Percentiles rank a stretch among this genome's conserved stretches.
phyloP scores from a whole-genome alignment of 495 filamentous ascomycete genomes.

The Penicillium soppii region DNA sequence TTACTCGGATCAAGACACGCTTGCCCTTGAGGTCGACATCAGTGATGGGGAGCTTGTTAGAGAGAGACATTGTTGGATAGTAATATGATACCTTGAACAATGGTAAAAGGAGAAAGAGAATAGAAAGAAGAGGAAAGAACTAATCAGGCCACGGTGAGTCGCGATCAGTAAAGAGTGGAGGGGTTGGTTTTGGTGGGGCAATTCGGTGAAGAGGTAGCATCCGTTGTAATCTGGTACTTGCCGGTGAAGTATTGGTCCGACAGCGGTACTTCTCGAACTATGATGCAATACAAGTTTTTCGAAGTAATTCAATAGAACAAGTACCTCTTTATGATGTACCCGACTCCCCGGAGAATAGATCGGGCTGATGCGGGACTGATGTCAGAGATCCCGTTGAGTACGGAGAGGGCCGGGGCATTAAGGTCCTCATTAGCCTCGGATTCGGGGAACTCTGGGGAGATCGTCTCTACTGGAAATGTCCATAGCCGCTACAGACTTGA shows the following conservation, averaged over 20 bases:
- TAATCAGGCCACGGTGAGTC: conserved; percentile 34
- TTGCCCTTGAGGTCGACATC: conserved; percentile 97
- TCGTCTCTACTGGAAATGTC: conserved; percentile 20
- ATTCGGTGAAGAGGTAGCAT: conserved; percentile 28
- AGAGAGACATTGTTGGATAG: conserved; percentile 80
- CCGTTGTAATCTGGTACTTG: conserved; percentile 14
- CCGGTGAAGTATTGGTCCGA: conserved; percentile 8
- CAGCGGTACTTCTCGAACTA: conserved; percentile 5
- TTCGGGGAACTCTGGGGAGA: conserved; percentile 22
- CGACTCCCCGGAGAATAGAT: conserved; percentile 34
- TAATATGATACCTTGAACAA: conserved; percentile 16
- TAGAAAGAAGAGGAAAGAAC: conserved; percentile 9
- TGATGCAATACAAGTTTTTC: not conserved
- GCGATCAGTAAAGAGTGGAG: conserved; percentile 26
- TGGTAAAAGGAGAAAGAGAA: not conserved
- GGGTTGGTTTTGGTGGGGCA: conserved; percentile 24
- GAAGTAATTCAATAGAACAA: conserved; percentile 4
- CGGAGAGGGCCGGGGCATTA: conserved; percentile 36
- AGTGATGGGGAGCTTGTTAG: conserved; percentile 94
- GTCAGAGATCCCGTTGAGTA: conserved; percentile 35
- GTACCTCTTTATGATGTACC: conserved; percentile 10
- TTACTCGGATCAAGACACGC: conserved; percentile 92
- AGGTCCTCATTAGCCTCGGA: conserved; percentile 40
- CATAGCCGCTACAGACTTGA: conserved; percentile 20
- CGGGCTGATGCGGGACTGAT: conserved; percentile 54